Percentiles rank a stretch among this genome's conserved stretches.
phyloP scores from a whole-genome alignment of 1,139 yeast genomes.

The Hyphopichia buzzinii region DNA sequence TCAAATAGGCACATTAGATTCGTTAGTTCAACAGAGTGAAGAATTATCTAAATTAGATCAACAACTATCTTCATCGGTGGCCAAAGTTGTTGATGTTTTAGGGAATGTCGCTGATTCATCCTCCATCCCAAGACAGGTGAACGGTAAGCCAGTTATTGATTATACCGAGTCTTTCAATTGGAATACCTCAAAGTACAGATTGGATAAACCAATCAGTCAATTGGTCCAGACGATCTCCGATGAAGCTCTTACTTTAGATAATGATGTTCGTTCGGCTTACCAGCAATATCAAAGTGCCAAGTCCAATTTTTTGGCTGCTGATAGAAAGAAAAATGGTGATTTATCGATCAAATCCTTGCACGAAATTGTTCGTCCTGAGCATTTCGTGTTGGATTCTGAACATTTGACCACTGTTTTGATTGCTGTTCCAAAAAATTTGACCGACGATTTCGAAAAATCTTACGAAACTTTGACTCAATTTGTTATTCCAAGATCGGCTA shows the following conservation, averaged over 20 bases:
- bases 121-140: slow-evolving; percentile 30
- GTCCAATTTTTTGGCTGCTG: slow-evolving; percentile 81
- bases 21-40: slow-evolving; percentile 85
- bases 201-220: slow-evolving; percentile 79
- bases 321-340: slow-evolving; percentile 91
- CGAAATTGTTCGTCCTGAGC: slow-evolving; percentile 79
- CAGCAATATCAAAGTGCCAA: slow-evolving; percentile 77
- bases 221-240: slow-evolving; percentile 66
- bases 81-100: slow-evolving; percentile 75
- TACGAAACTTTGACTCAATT: slow-evolving; percentile 79
- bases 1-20: slow-evolving; percentile 93
- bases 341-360: slow-evolving; percentile 87
- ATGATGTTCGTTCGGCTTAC: slow-evolving; percentile 72
- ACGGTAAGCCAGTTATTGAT: slow-evolving; percentile 50
- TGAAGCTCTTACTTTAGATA: slow-evolving; percentile 80
- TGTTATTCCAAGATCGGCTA: slow-evolving; percentile 91
- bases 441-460: slow-evolving; percentile 56
- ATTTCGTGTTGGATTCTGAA: slow-evolving; percentile 83
- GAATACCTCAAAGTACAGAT: slow-evolving; percentile 83
- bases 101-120: slow-evolving; percentile 44
- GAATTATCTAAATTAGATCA: slow-evolving; percentile 79
- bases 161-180: slow-evolving; percentile 77
- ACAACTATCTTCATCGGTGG: slow-evolving; percentile 66
- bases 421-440: slow-evolving; percentile 75
- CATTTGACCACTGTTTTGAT: slow-evolving; percentile 78